Percentiles rank a stretch among this genome's conserved stretches.
Evolutionary conservation across 768 basidiomycete species (phyloP).

Genomic region (Hericium coralloides): DNA sequence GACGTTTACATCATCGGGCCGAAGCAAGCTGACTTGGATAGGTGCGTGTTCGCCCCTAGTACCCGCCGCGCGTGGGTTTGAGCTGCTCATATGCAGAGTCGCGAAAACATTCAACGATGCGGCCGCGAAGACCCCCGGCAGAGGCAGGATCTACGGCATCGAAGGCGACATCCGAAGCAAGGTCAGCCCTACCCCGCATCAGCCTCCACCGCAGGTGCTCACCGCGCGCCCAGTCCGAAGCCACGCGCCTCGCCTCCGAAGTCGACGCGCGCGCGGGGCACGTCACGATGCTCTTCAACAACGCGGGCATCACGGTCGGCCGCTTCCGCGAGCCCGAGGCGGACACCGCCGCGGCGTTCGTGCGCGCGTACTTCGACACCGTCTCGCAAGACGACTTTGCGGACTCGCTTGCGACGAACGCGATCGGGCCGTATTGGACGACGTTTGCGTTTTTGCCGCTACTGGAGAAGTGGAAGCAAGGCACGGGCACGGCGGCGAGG

Average conservation of each 20-base stretch:
- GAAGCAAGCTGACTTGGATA: constrained; percentile 30
- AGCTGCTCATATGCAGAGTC: constrained; percentile 16
- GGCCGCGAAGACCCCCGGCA: constrained; percentile 18
- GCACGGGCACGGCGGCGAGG: constrained; percentile 18
- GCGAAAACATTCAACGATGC: constrained; percentile 30
- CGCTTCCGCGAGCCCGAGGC: constrained; percentile 18
- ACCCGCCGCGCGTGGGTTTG: no score
- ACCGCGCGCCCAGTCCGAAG: constrained; percentile 29
- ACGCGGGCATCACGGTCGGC: constrained; percentile 32
- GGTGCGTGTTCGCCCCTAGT: constrained; percentile 14
- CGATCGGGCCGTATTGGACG: constrained; percentile 42
- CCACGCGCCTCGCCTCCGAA: constrained; percentile 31
- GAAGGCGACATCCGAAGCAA: constrained; percentile 34
- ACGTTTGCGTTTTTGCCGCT: constrained; percentile 48
- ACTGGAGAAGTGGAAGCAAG: constrained; percentile 37
- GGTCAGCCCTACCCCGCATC: constrained; percentile 14
- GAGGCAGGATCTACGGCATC: constrained; percentile 31
- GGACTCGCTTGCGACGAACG: constrained; percentile 29
- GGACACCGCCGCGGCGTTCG: constrained; percentile 28
- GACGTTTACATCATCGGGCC: constrained; percentile 40
- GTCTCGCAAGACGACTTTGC: constrained; percentile 30
- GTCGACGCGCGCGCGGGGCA: constrained; percentile 12
- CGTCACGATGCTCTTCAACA: constrained; percentile 20
- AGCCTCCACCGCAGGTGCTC: neutral
- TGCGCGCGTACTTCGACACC: constrained; percentile 29